A percentile compares a stretch with the other conserved stretches of the same genome.
These are phyloP conservation scores for Rhizopogon roseolus DNA, from an alignment of 768 basidiomycete genomes.

Conservation along the genomic window DNA sequence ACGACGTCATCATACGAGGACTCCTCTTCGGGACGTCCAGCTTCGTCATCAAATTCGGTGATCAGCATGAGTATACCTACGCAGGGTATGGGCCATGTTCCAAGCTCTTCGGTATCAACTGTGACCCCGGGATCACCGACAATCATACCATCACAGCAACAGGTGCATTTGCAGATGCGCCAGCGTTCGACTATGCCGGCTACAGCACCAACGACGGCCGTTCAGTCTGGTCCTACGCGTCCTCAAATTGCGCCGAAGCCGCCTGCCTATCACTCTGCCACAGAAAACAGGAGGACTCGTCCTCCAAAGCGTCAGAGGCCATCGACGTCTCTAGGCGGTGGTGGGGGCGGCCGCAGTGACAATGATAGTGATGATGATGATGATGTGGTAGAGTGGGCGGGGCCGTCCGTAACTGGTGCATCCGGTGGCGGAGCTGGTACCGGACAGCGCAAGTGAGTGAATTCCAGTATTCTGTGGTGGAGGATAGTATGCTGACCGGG, in stretches of 20 bases:
- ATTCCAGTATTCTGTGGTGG: not conserved
- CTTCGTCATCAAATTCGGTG: constrained; percentile 7
- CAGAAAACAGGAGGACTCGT: constrained; percentile 6
- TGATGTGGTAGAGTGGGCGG: constrained; percentile 19
- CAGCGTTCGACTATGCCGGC: constrained; percentile 1
- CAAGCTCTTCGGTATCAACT: constrained; percentile 22
- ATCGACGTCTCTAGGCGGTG: constrained; percentile 1
- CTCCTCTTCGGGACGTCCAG: constrained; percentile 7
- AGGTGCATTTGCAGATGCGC: not conserved
- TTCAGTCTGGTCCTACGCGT: not conserved
- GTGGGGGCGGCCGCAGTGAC: constrained; percentile 17
- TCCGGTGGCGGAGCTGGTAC: not conserved
- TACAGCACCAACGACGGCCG: not conserved
- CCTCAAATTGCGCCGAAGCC: not conserved
- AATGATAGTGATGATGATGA: constrained; percentile 28
- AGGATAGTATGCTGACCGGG: not conserved
- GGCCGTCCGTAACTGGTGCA: constrained; percentile 2
- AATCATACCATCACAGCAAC: constrained; percentile 6
- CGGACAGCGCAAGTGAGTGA: constrained; percentile 2
- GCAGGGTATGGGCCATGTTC: constrained; percentile 7
- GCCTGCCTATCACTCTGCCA: not conserved
- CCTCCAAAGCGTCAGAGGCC: constrained; percentile 16
- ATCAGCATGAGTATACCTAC: not conserved
- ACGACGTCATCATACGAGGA: constrained; percentile 9
- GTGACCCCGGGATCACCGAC: constrained; percentile 9